Evolutionary conservation across 352 stramenopile species (phyloP).

Genomic region (Vaucheria bursata): DNA sequence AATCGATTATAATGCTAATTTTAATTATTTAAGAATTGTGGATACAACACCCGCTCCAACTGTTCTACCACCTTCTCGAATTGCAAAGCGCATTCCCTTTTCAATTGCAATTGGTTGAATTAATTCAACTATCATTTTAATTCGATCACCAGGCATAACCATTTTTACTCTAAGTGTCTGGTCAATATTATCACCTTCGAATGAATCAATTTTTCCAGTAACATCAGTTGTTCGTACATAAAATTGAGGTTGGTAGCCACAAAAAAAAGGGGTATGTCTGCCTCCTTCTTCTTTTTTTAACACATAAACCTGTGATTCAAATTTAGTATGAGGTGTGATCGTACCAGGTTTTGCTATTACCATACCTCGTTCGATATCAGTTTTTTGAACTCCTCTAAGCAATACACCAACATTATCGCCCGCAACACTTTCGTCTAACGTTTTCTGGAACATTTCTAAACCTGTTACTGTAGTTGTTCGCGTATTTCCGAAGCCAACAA

Average conservation of each 20-base stretch:
- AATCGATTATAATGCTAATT: background rate
- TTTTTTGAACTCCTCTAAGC: slow-evolving; percentile 81
- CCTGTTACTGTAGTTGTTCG: slow-evolving; percentile 68
- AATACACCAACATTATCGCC: slow-evolving; percentile 90
- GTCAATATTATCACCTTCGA: too few species aligned
- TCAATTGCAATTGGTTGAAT: slow-evolving; percentile 79
- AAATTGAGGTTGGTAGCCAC: too few species aligned
- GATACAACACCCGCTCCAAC: slow-evolving; percentile 81
- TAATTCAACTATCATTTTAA: slow-evolving; percentile 34
- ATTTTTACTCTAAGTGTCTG: too few species aligned
- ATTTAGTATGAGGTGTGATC: too few species aligned
- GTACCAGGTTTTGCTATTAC: too few species aligned
- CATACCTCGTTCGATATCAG: slow-evolving; percentile 81
- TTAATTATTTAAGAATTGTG: background rate
- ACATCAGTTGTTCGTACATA: too few species aligned
- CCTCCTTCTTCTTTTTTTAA: too few species aligned
- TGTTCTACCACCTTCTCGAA: slow-evolving; percentile 84
- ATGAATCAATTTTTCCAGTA: too few species aligned
- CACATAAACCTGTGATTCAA: too few species aligned
- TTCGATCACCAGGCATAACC: slow-evolving; percentile 91
- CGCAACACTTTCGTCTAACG: slow-evolving; percentile 76
- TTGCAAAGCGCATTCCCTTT: slow-evolving; percentile 82
- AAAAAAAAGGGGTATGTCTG: too few species aligned
- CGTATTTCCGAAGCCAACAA: slow-evolving; percentile 60
- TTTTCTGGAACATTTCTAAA: slow-evolving; percentile 95